These are phyloP conservation scores for Polymyxa betae DNA, from an alignment of 208 protist genomes.

Conservation along the genomic window DNA sequence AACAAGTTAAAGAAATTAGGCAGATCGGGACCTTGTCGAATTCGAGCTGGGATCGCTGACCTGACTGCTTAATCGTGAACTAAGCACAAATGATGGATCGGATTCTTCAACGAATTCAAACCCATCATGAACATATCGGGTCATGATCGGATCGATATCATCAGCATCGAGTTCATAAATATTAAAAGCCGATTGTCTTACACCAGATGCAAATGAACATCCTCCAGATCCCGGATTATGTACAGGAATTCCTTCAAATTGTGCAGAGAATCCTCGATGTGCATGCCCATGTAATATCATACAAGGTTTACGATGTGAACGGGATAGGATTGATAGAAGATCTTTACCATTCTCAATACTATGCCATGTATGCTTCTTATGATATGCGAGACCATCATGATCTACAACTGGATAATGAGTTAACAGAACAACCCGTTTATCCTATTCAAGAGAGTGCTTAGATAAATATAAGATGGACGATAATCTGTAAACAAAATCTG, in stretches of 20 bases:
- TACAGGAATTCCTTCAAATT: neutral
- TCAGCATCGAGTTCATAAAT: neutral
- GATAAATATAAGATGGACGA: too few relatives aligned
- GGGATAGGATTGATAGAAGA: neutral
- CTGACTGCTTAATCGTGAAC: too few relatives aligned
- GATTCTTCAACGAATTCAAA: too few relatives aligned
- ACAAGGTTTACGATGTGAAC: neutral
- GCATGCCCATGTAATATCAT: constrained; percentile 23
- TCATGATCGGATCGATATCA: too few relatives aligned
- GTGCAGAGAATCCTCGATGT: neutral
- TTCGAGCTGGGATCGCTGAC: too few relatives aligned
- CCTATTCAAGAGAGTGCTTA: neutral
- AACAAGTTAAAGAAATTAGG: too few relatives aligned
- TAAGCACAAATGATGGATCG: too few relatives aligned
- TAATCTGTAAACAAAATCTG: too few relatives aligned
- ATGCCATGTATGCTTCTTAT: neutral
- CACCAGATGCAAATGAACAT: neutral
- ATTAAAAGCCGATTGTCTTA: neutral
- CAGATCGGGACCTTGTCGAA: too few relatives aligned
- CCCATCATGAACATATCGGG: too few relatives aligned
- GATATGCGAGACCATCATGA: neutral
- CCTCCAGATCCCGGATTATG: neutral
- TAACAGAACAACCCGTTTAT: neutral
- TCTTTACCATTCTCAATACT: neutral
- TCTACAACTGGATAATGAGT: constrained; percentile 17